These are phyloP conservation scores for Arachnomyces sp. DNA, from an alignment of 2,329 filamentous ascomycete species.

Conservation along the genomic window DNA sequence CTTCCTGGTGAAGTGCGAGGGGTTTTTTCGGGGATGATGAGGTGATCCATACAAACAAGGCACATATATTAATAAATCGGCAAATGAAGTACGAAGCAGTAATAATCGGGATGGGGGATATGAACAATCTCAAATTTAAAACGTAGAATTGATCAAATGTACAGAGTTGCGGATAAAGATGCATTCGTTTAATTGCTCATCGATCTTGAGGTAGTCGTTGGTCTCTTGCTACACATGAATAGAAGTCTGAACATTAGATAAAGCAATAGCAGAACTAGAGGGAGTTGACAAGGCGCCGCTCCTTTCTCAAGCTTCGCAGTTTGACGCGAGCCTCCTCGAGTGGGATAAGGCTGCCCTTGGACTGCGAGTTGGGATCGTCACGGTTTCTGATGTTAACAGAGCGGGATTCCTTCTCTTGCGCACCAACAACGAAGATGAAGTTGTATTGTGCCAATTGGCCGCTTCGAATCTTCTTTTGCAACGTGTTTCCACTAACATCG, in stretches of 20 bases:
- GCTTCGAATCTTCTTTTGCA: conserved; percentile 45
- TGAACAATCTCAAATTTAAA: no score
- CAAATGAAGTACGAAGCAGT: no score
- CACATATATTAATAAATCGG: no score
- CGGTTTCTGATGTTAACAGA: conserved; percentile 58
- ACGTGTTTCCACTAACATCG: conserved; percentile 41
- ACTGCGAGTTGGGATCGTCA: conserved; percentile 54
- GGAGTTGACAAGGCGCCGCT: conserved; percentile 35
- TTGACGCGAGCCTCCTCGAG: conserved; percentile 51
- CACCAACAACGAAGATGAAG: conserved; percentile 53
- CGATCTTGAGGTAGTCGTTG: no score
- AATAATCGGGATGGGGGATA: no score
- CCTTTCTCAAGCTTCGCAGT: conserved; percentile 40
- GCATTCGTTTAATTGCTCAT: no score
- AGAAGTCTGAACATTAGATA: background rate
- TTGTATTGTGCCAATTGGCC: conserved; percentile 43
- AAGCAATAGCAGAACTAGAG: conserved; percentile 21
- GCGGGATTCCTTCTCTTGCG: conserved; percentile 50
- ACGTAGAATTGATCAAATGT: no score
- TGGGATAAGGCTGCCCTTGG: conserved; percentile 53
- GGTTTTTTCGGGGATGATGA: no score
- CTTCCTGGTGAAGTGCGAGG: no score
- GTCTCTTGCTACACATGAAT: no score
- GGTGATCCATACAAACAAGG: no score
- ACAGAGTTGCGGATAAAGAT: no score